Evolutionary conservation across 441 rosid species (phyloP).

Genomic region (Jatropha podagrica): DNA sequence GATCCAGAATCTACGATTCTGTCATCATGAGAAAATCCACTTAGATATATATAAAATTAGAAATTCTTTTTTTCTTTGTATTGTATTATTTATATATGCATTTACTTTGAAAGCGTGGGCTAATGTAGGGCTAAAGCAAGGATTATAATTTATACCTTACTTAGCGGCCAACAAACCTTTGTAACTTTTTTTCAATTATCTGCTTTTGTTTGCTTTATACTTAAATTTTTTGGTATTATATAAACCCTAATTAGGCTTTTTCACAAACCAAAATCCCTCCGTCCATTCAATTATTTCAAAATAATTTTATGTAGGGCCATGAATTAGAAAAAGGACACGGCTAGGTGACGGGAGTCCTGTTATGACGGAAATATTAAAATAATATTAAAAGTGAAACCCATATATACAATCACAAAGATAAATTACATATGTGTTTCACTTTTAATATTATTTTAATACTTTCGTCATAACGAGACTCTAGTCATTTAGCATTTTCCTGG

Average conservation of each 20-base stretch:
- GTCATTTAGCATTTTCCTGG: too few relatives aligned
- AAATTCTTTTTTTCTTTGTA: not conserved
- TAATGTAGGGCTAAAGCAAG: slow-evolving; percentile 21
- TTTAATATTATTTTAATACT: too few relatives aligned
- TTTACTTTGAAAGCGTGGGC: slow-evolving; percentile 12
- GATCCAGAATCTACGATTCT: slow-evolving; percentile 11
- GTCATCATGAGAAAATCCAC: slow-evolving; percentile 18
- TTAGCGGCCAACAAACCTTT: not conserved
- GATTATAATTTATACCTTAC: slow-evolving; percentile 17
- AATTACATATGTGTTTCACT: too few relatives aligned
- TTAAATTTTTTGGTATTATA: not conserved
- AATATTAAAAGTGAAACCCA: too few relatives aligned
- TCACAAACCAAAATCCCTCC: slow-evolving; percentile 3
- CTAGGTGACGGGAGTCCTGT: too few relatives aligned
- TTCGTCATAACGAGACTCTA: too few relatives aligned
- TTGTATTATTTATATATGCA: not conserved
- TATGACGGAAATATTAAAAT: too few relatives aligned
- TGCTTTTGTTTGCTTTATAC: not conserved
- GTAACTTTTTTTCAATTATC: not conserved
- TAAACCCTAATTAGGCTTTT: not conserved
- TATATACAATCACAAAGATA: too few relatives aligned
- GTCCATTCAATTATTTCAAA: not conserved
- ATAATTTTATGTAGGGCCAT: slow-evolving; percentile 16
- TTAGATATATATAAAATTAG: not conserved
- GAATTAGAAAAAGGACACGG: not conserved